A percentile compares a stretch with the other conserved stretches of the same genome.
These are phyloP conservation scores for Rhododendron williamsianum DNA, from an alignment of 148 eudicot genomes.

Conservation along the genomic window DNA sequence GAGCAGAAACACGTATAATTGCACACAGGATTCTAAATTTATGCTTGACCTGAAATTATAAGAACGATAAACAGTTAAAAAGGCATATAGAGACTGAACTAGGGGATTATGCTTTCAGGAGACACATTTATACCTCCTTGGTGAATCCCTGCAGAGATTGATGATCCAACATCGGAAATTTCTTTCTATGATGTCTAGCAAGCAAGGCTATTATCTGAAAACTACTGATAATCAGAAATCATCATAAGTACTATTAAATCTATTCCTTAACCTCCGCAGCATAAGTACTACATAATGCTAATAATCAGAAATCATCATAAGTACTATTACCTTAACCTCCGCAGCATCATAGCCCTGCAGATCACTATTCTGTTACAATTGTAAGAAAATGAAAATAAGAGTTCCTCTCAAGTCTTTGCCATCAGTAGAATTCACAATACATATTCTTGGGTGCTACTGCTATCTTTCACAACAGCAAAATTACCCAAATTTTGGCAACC, in stretches of 20 bases:
- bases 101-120: conserved; percentile 6
- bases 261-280: conserved; percentile 49
- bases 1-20: conserved; percentile 48
- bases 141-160: conserved; percentile 34
- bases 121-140: conserved; percentile 34
- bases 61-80: background rate
- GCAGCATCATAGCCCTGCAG: conserved; percentile 50
- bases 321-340: conserved; percentile 49
- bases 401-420: background rate
- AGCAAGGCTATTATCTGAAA: conserved; percentile 69
- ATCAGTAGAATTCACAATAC: background rate
- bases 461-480: background rate
- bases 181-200: conserved; percentile 63
- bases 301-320: background rate
- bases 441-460: background rate
- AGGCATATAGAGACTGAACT: background rate
- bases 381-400: conserved; percentile 5
- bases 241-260: background rate
- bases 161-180: conserved; percentile 41
- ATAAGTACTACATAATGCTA: background rate
- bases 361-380: conserved; percentile 41
- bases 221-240: conserved; percentile 7
- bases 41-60: conserved; percentile 28
- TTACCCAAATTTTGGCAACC: background rate
- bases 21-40: conserved; percentile 56